Conservation (phyloP, 176 grass and related monocot genomes). For the Bothriochloa decipiens region DNA sequence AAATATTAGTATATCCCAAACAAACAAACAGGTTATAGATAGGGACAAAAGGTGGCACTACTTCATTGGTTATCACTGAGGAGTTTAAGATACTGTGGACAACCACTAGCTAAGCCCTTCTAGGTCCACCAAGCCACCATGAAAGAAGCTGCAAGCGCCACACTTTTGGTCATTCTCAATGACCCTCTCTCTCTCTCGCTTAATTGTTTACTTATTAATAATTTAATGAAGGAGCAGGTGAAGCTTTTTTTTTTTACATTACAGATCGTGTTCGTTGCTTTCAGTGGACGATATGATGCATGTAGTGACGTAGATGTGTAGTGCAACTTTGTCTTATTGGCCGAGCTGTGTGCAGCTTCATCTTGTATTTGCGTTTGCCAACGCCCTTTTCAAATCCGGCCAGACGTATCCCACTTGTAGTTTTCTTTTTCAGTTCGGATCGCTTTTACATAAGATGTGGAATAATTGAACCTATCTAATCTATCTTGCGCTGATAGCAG, state of each 20-base stretch:
- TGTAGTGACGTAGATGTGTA: neutral
- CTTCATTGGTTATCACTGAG: neutral
- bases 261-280: neutral
- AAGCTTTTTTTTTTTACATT: constrained; percentile 3
- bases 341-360: too few species aligned
- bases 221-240: neutral
- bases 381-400: neutral
- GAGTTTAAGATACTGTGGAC: constrained; percentile 7
- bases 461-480: neutral
- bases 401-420: neutral
- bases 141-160: neutral
- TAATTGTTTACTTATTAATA: neutral
- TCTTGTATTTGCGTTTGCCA: neutral
- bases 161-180: constrained; percentile 33
- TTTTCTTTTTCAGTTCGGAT: neutral
- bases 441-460: neutral
- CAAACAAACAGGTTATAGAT: neutral
- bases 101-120: neutral
- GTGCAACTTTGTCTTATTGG: neutral
- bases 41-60: constrained; percentile 29
- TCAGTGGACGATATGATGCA: neutral
- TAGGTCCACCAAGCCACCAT: neutral
- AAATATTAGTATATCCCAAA: neutral
- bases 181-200: neutral
- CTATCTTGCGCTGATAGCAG: neutral